A percentile compares a stretch with the other conserved stretches of the same genome.
phyloP scores from a whole-genome alignment of 1,284 basidiomycete species.

The Trametes polyzona region DNA sequence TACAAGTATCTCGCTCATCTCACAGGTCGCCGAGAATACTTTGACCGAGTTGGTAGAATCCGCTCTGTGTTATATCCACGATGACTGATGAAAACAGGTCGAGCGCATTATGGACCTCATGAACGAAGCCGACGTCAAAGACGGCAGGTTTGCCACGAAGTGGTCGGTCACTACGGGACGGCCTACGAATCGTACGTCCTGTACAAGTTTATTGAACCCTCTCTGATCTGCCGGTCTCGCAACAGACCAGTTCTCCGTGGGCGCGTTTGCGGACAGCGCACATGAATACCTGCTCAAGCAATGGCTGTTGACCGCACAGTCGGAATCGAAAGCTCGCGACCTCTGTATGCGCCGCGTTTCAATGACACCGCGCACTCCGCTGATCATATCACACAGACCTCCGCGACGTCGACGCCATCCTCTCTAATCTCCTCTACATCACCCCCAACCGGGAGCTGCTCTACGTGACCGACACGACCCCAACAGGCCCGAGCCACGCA shows the following conservation, averaged over 20 bases:
- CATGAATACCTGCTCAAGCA: conserved; percentile 81
- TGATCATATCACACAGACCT: conserved; percentile 50
- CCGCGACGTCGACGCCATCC: conserved; percentile 60
- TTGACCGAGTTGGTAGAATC: conserved; percentile 42
- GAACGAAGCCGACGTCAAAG: conserved; percentile 46
- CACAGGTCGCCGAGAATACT: conserved; percentile 57
- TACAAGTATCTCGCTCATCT: conserved; percentile 68
- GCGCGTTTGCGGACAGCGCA: conserved; percentile 68
- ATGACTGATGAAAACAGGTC: conserved; percentile 41
- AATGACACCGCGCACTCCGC: too few species aligned
- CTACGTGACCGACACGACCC: conserved; percentile 65
- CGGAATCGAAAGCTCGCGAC: conserved; percentile 59
- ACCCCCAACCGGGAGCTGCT: conserved; percentile 67
- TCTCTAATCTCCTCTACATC: conserved; percentile 68
- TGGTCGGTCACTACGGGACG: conserved; percentile 52
- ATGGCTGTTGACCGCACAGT: conserved; percentile 63
- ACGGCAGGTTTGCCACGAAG: conserved; percentile 58
- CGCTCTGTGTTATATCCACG: neutral
- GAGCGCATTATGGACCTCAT: conserved; percentile 55
- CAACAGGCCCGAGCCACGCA: conserved; percentile 47
- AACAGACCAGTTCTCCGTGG: conserved; percentile 51
- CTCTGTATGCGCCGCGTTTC: conserved; percentile 54
- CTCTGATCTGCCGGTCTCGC: neutral
- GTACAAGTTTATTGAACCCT: too few species aligned
- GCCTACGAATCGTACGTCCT: conserved; percentile 44